Evolutionary conservation across 169 alveolate genomes (phyloP), one percentile per base, ranked within the genome.

Genomic region (Plasmodium adleri): DNA sequence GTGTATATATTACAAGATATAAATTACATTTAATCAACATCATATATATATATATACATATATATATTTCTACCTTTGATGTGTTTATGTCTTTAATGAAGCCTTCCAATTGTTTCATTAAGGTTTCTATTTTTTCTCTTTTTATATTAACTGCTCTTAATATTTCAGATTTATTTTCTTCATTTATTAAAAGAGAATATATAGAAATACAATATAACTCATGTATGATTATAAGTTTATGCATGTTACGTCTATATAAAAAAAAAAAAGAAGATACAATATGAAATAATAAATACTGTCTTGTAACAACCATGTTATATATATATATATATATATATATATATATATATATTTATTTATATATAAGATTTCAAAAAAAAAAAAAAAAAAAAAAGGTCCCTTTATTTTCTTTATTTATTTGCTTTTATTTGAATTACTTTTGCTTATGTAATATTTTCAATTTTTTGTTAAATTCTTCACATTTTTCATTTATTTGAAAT

Each of bases 181-280:
- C 89, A 52, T 78, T 78, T 78, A 49, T 78, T 78, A 78, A 78
- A 43, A 71, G 32, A 15, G 89, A 64, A 70, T 78, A 78, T 59
- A 66, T 78, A 8, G 68, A 52, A 26, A 78, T 52, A 28, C 73
- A 78, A 59, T 78, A 64, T 2, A 78, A 60, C 24, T 78, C 78
- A 32, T 78, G 89, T 10, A 78, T 22, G 2, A 28, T 59, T 20
- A 66, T 78, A n/a, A 52, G 67, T 63, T 78, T 78, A 3, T 78
- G 78, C 45, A 54, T 66, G 58, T 78, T 78, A 22, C 39, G 39
- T 39, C 89, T 78, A 39, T 5, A 45, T 20, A 56, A 43, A n/a
- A 22, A 47, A 64, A 60, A 54, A 17, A 28, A 32, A 32, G 0
- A 6, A 32, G 8, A 32, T 32, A 32, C 4, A 32, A 32, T 32